phyloP scores from a whole-genome alignment of 805 yeast genomes.

The Groenewaldozyma tartarivorans region DNA sequence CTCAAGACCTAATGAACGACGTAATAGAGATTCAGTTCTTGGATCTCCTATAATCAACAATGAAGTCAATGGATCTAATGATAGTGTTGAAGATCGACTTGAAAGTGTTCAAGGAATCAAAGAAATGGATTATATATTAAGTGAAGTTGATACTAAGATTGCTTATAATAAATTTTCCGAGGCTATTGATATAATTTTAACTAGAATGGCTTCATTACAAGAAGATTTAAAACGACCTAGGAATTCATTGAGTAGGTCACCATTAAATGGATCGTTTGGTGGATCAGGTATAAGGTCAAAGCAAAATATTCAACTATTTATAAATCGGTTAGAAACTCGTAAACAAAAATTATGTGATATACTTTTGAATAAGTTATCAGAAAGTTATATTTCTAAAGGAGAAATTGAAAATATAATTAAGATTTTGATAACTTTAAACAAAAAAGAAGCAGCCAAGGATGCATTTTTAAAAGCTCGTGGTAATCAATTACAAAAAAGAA shows the following conservation, averaged over 20 bases:
- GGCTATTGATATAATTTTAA: constrained; percentile 29
- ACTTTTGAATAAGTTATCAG: constrained; percentile 28
- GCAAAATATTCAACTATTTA: constrained; percentile 1
- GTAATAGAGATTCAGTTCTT: background rate
- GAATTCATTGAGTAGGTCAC: background rate
- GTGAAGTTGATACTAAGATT: constrained; percentile 58
- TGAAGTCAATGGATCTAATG: background rate
- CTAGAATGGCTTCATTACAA: background rate
- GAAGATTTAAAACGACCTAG: background rate
- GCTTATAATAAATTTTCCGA: constrained; percentile 48
- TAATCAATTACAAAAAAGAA: constrained; percentile 36
- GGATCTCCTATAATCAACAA: background rate
- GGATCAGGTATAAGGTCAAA: background rate
- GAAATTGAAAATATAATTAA: constrained; percentile 21
- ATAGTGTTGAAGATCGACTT: background rate
- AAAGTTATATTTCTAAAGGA: constrained; percentile 23
- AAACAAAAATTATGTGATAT: constrained; percentile 22
- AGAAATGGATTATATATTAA: constrained; percentile 49
- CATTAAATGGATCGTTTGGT: background rate
- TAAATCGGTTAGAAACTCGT: constrained; percentile 19
- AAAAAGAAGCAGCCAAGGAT: constrained; percentile 40
- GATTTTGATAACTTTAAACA: constrained; percentile 33
- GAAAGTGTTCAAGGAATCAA: constrained; percentile 32
- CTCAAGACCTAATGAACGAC: background rate
- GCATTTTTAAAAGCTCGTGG: constrained; percentile 41